Base-by-base conservation (phyloP, 2,329 filamentous ascomycete genomes). In the Malbranchea cinnamomea region DNA sequence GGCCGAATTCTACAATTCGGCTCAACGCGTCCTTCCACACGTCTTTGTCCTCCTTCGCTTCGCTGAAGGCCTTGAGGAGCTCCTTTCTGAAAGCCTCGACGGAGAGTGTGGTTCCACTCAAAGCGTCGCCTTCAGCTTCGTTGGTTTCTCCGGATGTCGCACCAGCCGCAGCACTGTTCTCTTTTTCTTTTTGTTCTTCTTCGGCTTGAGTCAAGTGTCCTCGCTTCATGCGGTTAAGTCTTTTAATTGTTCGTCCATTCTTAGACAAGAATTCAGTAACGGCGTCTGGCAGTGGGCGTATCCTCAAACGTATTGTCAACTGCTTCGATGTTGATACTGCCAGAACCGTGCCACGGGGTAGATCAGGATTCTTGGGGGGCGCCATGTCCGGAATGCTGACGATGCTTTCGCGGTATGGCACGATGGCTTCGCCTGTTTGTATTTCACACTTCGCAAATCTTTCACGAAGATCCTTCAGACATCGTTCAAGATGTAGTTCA, bases 391-490 rank as follows among this genome's bases (percentile, higher is more conserved):
- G 72, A 1, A 77, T 80, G 15, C 72, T 69, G 23, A 94, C 75
- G 35, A 92, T 93, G 0, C 83, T 89, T 57, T 98, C 89, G 33
- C 85, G 70, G 54, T 93, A 98, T 0, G 89, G 89, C 9, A 98
- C 89, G 37, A 98, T 95, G 1, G 89, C 81, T 24, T 82, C 81
- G 33, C 89, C 85, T 16, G 82, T 82, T 48, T 95, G 87, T 30
- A 98, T 85, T 41, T 95, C 87, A 49, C 91, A 95, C 39, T 74
- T 77, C 4, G 89, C 87, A 49, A 93, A 98, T 4, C 89, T 68
- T 49, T 98, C 89, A 37, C 83, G 71, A 15, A 98, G 63, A 59
- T 98, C 89, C 31, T 89, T 93, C 35, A 98, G 55, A 50, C 89
- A 98, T 33, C 89, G 68, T 55, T 98, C 89, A 3, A 98, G 65